Percentiles rank a stretch among this genome's conserved stretches.
These are phyloP conservation scores for Cryptosporidium baileyi DNA, from an alignment of 169 alveolate species.

Conservation along the genomic window DNA sequence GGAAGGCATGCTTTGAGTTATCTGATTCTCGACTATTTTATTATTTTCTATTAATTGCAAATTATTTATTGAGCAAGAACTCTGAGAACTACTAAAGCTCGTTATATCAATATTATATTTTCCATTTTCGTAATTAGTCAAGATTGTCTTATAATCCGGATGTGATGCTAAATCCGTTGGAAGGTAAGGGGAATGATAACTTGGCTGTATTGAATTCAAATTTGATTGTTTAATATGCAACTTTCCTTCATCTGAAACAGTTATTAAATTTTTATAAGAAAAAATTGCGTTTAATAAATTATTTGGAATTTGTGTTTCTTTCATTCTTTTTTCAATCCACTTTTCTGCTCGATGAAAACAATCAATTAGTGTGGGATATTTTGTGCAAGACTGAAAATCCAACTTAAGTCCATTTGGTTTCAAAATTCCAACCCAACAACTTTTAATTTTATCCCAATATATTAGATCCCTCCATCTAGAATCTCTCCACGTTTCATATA, in stretches of 20 bases:
- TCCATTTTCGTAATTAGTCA: not conserved
- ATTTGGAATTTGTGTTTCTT: conserved; percentile 35
- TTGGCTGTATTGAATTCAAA: not conserved
- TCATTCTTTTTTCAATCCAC: conserved; percentile 43
- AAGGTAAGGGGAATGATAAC: conserved; percentile 50
- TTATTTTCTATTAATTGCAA: not conserved
- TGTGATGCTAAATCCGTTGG: conserved; percentile 68
- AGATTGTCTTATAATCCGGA: conserved; percentile 28
- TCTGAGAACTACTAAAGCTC: not conserved
- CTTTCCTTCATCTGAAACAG: no score
- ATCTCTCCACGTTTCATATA: conserved; percentile 45
- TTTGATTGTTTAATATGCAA: not conserved
- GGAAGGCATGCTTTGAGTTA: not conserved
- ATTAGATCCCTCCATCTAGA: conserved; percentile 63
- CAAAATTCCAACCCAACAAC: conserved; percentile 38
- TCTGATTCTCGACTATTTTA: not conserved
- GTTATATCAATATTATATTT: not conserved
- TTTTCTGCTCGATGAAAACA: conserved; percentile 35
- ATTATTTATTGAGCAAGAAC: not conserved
- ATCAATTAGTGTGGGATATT: not conserved
- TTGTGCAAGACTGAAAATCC: not conserved
- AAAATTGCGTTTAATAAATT: not conserved
- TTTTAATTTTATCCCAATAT: conserved; percentile 19
- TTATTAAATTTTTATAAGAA: not conserved
- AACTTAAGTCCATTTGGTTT: conserved; percentile 45